Evolutionary conservation across 2,329 filamentous ascomycete genomes (phyloP).

Genomic region (Plenodomus tracheiphilus): DNA sequence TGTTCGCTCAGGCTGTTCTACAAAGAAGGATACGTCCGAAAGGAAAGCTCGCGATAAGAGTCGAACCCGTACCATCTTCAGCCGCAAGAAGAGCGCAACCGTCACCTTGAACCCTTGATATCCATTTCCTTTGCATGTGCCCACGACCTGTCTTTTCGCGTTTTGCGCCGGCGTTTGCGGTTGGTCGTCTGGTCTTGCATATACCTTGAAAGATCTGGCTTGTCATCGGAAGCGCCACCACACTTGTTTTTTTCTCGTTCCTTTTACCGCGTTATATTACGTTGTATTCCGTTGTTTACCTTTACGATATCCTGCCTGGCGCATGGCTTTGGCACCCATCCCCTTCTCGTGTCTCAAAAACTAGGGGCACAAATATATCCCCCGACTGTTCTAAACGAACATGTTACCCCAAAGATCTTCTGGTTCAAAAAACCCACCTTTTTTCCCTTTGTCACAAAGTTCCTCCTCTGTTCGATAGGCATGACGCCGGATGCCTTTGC

Average conservation of each 20-base stretch:
- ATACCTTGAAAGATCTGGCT: slow-evolving; percentile 18
- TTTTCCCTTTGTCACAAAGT: background rate
- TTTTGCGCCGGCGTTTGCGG: slow-evolving; percentile 39
- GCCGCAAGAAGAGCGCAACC: slow-evolving; percentile 56
- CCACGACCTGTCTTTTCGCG: slow-evolving; percentile 35
- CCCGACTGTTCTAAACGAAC: slow-evolving; percentile 11
- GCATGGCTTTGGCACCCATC: slow-evolving; percentile 19
- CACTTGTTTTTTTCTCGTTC: slow-evolving; percentile 16
- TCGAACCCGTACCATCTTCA: slow-evolving; percentile 73
- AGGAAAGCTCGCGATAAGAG: slow-evolving; percentile 78
- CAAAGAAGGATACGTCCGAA: slow-evolving; percentile 42
- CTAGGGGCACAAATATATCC: slow-evolving; percentile 1
- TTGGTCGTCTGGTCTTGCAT: slow-evolving; percentile 31
- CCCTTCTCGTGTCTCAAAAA: slow-evolving; percentile 3
- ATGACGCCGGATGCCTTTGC: background rate
- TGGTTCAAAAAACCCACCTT: background rate
- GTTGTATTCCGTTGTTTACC: background rate
- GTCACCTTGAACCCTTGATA: slow-evolving; percentile 12
- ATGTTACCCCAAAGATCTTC: background rate
- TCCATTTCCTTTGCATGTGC: slow-evolving; percentile 33
- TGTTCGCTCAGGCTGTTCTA: slow-evolving; percentile 53
- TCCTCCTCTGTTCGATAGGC: slow-evolving; percentile 2
- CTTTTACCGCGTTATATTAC: slow-evolving; percentile 13
- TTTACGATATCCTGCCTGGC: slow-evolving; percentile 23
- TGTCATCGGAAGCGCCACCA: slow-evolving; percentile 10